These are phyloP conservation scores for Xylaria cubensis DNA, from an alignment of 495 filamentous ascomycete species.

Conservation along the genomic window DNA sequence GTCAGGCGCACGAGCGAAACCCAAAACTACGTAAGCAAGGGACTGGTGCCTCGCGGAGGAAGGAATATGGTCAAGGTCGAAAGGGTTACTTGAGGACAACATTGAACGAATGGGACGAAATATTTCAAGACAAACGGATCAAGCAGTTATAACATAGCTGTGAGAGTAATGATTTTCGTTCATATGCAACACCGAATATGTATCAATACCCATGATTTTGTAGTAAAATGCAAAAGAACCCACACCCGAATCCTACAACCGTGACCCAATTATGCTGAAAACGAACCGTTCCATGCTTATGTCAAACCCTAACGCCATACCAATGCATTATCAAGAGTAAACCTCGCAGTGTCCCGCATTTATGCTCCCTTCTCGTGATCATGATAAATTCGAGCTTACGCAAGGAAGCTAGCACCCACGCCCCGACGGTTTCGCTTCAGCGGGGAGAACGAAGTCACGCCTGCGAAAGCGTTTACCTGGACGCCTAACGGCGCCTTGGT, in stretches of 20 bases:
- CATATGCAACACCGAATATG: not conserved
- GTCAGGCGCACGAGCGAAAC: conserved; percentile 33
- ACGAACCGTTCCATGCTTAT: not conserved
- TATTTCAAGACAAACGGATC: not conserved
- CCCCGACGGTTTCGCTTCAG: conserved; percentile 78
- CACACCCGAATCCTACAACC: conserved; percentile 11
- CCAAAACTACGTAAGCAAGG: conserved; percentile 30
- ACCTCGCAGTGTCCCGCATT: conserved; percentile 26
- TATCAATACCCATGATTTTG: conserved; percentile 23
- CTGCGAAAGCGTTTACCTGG: conserved; percentile 47
- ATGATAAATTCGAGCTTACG: conserved; percentile 35
- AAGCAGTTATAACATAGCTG: not conserved
- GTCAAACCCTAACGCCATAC: not conserved
- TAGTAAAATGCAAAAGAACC: conserved; percentile 1
- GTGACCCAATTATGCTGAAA: conserved; percentile 3
- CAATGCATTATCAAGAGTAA: conserved; percentile 2
- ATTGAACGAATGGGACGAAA: not conserved
- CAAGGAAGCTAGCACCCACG: conserved; percentile 61
- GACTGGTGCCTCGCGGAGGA: not conserved
- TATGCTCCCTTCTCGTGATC: conserved; percentile 17
- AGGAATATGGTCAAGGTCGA: not conserved
- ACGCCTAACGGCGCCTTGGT: conserved; percentile 40
- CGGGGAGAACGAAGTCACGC: conserved; percentile 71
- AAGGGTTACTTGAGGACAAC: not conserved
- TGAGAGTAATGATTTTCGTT: not conserved